Evolutionary conservation across 257 asterid species (phyloP), one percentile per base, ranked within the genome.

Genomic region (Solanum chilense): DNA sequence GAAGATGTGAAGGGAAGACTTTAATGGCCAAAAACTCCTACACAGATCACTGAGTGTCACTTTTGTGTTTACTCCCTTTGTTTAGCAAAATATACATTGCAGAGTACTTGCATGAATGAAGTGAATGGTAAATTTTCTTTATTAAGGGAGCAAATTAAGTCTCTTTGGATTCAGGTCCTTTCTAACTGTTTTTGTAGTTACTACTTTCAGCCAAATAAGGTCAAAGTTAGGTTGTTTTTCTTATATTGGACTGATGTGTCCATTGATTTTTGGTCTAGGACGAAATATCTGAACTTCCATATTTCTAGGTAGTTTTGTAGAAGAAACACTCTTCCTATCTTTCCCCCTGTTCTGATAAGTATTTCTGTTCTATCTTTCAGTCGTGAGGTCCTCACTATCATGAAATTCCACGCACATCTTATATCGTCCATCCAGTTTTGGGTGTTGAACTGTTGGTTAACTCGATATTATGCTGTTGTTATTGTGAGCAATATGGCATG

Each of bases 381-480:
- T 77, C 81, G 69, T 66, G 98, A 94, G 86, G 91, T 97, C 64
- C 92, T 95, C 49, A 94, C 95, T 90, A 90, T 90, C 80, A 77
- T 95, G 91, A 93, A 90, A 87, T 84, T 87, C 75, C 95, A 95
- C 83, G 88, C 98, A 0, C 98, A 94, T 90, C 93, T 97, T 69
- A 88, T 94, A 66, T 94, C 29, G 74, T 95, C 73, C 98, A 98
- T 15, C 94, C 98, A 47, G 86, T 93, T 42, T 87, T 71, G 31
- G 95, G 94, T 77, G 69, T 86, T 85, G 97, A 96, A 41, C 97
- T 77, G 64, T 86, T 85, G 97, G 98, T 45, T 96, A 95, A 16
- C 60, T 49, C 21, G 9, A 49, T 49, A 15, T 49, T 89, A 71
- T 76, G 9, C 44, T 80, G 39, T 18, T 27, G 29, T 81, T 81